A percentile compares a stretch with the other conserved stretches of the same genome.
Evolutionary conservation across 306 rosid species (phyloP).

Genomic region (Quercus variabilis): DNA sequence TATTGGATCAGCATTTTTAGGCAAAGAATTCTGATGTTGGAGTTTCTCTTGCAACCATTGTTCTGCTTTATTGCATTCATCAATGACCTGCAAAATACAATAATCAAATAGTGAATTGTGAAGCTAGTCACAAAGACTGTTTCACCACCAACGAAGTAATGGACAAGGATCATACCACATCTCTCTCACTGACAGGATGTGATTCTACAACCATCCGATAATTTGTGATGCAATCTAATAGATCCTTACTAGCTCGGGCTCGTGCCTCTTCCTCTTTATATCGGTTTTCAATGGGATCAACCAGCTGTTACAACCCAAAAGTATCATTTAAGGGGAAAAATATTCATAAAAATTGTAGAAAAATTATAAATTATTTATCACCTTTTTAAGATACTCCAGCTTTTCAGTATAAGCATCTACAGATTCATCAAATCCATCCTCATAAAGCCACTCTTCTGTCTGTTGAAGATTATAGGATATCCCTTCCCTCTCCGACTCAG

Average conservation of each 20-base stretch:
- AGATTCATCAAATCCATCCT: not conserved
- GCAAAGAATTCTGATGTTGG: not conserved
- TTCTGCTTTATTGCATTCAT: not conserved
- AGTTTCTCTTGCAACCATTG: not conserved
- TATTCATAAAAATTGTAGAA: not conserved
- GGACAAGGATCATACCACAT: not conserved
- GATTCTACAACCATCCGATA: not conserved
- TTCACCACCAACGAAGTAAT: not conserved
- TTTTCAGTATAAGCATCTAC: not conserved
- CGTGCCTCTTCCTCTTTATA: not conserved
- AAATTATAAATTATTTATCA: not conserved
- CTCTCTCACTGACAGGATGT: not conserved
- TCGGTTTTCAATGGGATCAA: constrained; percentile 3
- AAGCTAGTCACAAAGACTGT: not conserved
- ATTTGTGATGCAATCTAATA: not conserved
- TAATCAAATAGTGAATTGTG: not conserved
- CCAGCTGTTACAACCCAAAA: not conserved
- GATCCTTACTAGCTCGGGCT: not conserved
- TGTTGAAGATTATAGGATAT: not conserved
- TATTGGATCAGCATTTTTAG: not conserved
- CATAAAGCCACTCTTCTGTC: constrained; percentile 2
- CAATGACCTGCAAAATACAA: not conserved
- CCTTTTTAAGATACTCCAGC: not conserved
- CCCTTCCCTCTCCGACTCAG: not conserved
- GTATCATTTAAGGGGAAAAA: not conserved